These are phyloP conservation scores for Hypoxylon rubiginosum DNA, from an alignment of 2,329 filamentous ascomycete species.

Conservation along the genomic window DNA sequence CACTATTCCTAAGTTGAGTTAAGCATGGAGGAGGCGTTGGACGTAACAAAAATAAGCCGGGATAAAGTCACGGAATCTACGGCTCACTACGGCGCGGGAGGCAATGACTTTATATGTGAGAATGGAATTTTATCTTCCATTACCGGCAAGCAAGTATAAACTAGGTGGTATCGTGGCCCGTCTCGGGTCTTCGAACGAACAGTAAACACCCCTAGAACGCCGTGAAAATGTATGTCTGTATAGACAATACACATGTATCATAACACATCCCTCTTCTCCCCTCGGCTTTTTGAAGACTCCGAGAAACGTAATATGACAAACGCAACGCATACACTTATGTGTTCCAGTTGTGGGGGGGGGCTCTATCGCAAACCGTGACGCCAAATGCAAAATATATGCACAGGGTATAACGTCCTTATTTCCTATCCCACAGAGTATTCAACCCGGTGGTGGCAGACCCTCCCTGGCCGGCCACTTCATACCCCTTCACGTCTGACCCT, in stretches of 20 bases:
- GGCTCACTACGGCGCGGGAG: not conserved
- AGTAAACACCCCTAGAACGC: conserved; percentile 37
- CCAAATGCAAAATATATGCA: conserved; percentile 48
- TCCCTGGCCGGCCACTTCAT: not conserved
- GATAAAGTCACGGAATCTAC: conserved; percentile 6
- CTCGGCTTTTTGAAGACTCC: conserved; percentile 28
- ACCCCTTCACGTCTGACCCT: conserved; percentile 8
- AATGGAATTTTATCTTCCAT: conserved; percentile 22
- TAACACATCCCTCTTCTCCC: conserved; percentile 36
- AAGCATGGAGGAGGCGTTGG: not conserved
- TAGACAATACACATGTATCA: conserved; percentile 43
- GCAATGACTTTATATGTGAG: conserved; percentile 5
- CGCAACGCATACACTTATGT: conserved; percentile 2
- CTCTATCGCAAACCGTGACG: conserved; percentile 42
- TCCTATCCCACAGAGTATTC: conserved; percentile 46
- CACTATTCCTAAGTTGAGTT: not conserved
- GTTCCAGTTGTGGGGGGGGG: conserved; percentile 20
- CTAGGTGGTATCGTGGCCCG: conserved; percentile 48
- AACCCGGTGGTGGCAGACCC: conserved; percentile 24
- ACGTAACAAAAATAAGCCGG: conserved; percentile 12
- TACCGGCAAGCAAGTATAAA: conserved; percentile 34
- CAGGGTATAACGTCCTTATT: conserved; percentile 47
- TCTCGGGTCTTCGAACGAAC: conserved; percentile 35
- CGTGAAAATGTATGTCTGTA: conserved; percentile 41
- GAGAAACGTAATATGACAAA: conserved; percentile 9